phyloP scores from a whole-genome alignment of 371 early-diverging fungal genomes.

The Neoconidiobolus thromboides region DNA sequence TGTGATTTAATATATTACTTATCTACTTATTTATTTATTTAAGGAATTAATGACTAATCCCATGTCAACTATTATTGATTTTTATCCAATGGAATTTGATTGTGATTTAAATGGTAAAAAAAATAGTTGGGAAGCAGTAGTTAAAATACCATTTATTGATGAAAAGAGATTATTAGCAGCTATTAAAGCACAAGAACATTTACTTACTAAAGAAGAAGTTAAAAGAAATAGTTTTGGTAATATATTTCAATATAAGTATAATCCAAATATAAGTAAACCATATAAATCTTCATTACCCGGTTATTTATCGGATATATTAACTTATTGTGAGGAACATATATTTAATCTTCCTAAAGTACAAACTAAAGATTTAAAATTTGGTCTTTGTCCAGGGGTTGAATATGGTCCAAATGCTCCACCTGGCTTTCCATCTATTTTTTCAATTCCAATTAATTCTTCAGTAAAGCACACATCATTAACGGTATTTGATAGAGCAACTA shows the following conservation, averaged over 20 bases:
- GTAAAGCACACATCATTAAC: constrained; percentile 50
- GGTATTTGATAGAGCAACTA: constrained; percentile 68
- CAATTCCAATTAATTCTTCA: constrained; percentile 42
- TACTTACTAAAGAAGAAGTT: not conserved
- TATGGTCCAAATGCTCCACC: constrained; percentile 49
- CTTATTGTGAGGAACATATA: not conserved
- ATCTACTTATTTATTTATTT: too few species aligned
- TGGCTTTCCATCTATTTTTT: constrained; percentile 80
- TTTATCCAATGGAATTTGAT: constrained; percentile 83
- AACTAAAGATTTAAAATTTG: constrained; percentile 22
- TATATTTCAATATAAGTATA: constrained; percentile 36
- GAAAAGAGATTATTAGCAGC: constrained; percentile 63
- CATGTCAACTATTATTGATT: constrained; percentile 74
- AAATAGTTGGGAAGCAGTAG: constrained; percentile 85
- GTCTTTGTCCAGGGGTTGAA: constrained; percentile 40
- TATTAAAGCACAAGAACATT: not conserved
- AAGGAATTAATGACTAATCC: constrained; percentile 67
- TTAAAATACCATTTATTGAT: constrained; percentile 74
- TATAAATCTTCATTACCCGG: constrained; percentile 50
- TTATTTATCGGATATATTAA: constrained; percentile 26
- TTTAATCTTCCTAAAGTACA: not conserved
- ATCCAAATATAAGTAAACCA: constrained; percentile 17
- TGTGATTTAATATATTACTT: not conserved
- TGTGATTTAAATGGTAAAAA: constrained; percentile 97
- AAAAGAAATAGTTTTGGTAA: constrained; percentile 47